A percentile compares a stretch with the other conserved stretches of the same genome.
phyloP scores from a whole-genome alignment of 192 early-diverging fungal species.

The Geranomyces variabilis region DNA sequence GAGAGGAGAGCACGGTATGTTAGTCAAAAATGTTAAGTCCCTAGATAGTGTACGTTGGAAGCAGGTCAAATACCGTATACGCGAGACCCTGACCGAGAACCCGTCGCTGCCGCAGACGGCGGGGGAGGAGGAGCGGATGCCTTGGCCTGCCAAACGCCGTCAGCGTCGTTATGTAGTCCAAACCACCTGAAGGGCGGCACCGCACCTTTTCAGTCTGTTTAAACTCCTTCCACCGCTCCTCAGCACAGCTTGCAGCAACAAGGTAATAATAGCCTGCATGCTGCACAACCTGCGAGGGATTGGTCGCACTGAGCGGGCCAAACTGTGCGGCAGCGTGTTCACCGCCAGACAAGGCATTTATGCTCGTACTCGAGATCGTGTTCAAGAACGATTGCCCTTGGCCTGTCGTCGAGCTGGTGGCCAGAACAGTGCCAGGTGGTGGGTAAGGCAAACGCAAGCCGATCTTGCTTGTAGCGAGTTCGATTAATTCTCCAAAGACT shows the following conservation, averaged over 20 bases:
- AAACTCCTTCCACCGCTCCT: constrained; percentile 68
- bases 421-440: constrained; percentile 46
- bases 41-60: background rate
- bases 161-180: background rate
- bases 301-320: constrained; percentile 52
- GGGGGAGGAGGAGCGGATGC: constrained; percentile 34
- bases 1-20: background rate
- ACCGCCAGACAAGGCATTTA: constrained; percentile 36
- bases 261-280: constrained; percentile 88
- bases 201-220: constrained; percentile 41
- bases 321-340: constrained; percentile 40
- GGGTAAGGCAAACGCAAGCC: constrained; percentile 72
- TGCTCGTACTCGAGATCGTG: constrained; percentile 30
- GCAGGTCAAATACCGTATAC: background rate
- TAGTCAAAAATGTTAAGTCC: background rate
- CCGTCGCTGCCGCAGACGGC: constrained; percentile 42
- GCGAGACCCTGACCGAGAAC: constrained; percentile 29
- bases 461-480: constrained; percentile 63
- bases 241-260: constrained; percentile 71
- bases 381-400: constrained; percentile 34
- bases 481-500: constrained; percentile 78
- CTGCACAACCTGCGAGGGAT: constrained; percentile 72
- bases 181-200: no score
- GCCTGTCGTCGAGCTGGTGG: background rate
- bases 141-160: background rate